These are phyloP conservation scores for Pichia rugopelliculosa DNA, from an alignment of 805 yeast genomes.

Conservation along the genomic window DNA sequence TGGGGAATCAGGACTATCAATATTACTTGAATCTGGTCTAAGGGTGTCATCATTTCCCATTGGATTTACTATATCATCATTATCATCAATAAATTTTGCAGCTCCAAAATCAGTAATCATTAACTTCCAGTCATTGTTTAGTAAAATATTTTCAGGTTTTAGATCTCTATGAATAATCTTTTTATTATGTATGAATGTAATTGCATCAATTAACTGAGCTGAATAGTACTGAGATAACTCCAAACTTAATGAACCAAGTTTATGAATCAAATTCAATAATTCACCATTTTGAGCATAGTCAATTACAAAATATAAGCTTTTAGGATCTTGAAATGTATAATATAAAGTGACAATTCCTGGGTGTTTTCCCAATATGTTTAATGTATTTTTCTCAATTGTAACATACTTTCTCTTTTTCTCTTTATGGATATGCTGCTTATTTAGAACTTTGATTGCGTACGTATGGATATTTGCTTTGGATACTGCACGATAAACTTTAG, in stretches of 20 bases:
- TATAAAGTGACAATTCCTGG: slow-evolving; percentile 91
- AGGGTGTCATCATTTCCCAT: slow-evolving; percentile 3
- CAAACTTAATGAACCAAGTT: slow-evolving; percentile 71
- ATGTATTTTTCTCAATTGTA: slow-evolving; percentile 85
- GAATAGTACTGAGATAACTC: slow-evolving; percentile 71
- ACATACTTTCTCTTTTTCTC: slow-evolving; percentile 95
- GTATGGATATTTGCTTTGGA: slow-evolving; percentile 67
- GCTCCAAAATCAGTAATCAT: slow-evolving; percentile 98
- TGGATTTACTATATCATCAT: not conserved
- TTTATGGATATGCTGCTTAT: slow-evolving; percentile 86
- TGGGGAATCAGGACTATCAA: not conserved
- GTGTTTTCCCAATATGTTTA: slow-evolving; percentile 82
- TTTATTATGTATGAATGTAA: slow-evolving; percentile 77
- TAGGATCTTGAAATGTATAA: slow-evolving; percentile 91
- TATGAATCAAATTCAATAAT: slow-evolving; percentile 68
- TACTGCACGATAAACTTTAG: slow-evolving; percentile 83
- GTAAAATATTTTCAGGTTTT: slow-evolving; percentile 87
- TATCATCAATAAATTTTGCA: slow-evolving; percentile 62
- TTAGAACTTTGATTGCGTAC: slow-evolving; percentile 86
- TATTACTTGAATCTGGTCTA: not conserved
- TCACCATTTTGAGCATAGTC: slow-evolving; percentile 97
- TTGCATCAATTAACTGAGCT: slow-evolving; percentile 83
- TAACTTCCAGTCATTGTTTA: slow-evolving; percentile 77
- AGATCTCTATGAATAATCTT: slow-evolving; percentile 92
- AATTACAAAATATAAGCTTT: slow-evolving; percentile 80